Base-by-base conservation (phyloP, 1,284 basidiomycete genomes). In the Somion occarium region DNA sequence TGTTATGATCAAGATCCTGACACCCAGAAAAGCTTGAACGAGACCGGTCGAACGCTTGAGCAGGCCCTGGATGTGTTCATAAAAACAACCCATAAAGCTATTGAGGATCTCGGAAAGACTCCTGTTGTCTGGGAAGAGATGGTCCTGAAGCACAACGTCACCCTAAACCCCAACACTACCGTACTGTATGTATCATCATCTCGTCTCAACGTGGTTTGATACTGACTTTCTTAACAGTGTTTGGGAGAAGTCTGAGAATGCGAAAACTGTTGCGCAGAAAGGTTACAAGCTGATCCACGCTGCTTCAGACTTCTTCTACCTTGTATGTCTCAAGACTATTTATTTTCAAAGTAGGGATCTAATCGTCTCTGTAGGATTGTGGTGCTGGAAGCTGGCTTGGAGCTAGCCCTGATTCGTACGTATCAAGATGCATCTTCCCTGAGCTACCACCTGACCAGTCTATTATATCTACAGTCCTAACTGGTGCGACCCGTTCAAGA, bases 301-400 rank as follows among this genome's bases (percentile, higher is more conserved):
- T 2, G 67, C 81, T 0, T 74, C 73, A 15, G 72, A 80, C 56
- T 79, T 74, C 64, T 80, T 84, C 64, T 85, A 86, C 64, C 72
- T 86, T 18, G 75, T 69, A 27, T 38, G 73, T 63, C 30, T 13
- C 18, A 43, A 25, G 7, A 39, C 13, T 11, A 25, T 1, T 9
- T 11, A 13, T 25, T 15, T 25, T 18, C 25, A 2, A 20, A 7
- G 12, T 15, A 26, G 43, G 23, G 3, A 2, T 50, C 51, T 23
- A 55, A 25, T 12, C 15, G 9, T 18, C 2, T 46, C 44, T 11
- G 25, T 50, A 83, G 83, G 88, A 92, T 59, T 91, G 89, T 63
- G 91, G 93, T 12, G 82, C 69, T 1, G 91, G 92, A 3, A 81
- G 68, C 38, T 94, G 91, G 90, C 60, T 93, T 20, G 88, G 87